Percentiles rank a stretch among this genome's conserved stretches.
Evolutionary conservation across 192 early-diverging fungal genomes (phyloP).

Genomic region (Coemansia sp.): DNA sequence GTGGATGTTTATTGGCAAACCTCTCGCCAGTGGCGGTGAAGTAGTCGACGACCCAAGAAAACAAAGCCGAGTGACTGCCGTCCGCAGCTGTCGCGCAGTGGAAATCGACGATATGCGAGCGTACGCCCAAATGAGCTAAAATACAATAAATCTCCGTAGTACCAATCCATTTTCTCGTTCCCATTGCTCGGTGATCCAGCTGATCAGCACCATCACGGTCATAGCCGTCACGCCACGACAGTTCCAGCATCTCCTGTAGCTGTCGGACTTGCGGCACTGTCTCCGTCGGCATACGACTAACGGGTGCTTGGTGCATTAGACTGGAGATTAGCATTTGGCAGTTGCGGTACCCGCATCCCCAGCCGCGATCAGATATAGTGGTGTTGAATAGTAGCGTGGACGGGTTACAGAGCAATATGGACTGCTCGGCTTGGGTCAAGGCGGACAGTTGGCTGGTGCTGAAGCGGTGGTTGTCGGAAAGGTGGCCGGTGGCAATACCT

Average conservation of each 20-base stretch:
- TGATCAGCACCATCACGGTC: slow-evolving; percentile 63
- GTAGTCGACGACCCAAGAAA: slow-evolving; percentile 63
- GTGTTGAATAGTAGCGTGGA: slow-evolving; percentile 28
- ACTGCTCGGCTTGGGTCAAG: background rate
- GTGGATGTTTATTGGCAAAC: slow-evolving; percentile 60
- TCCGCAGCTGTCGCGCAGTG: slow-evolving; percentile 60
- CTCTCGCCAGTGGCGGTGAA: slow-evolving; percentile 47
- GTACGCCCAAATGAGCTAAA: slow-evolving; percentile 59
- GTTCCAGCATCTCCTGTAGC: slow-evolving; percentile 61
- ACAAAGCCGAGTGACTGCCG: slow-evolving; percentile 59
- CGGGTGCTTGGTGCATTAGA: slow-evolving; percentile 11
- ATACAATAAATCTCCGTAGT: slow-evolving; percentile 70
- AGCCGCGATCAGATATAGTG: slow-evolving; percentile 56
- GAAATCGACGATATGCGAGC: slow-evolving; percentile 66
- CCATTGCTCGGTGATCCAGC: slow-evolving; percentile 57
- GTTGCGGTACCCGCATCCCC: slow-evolving; percentile 78
- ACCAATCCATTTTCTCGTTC: slow-evolving; percentile 72
- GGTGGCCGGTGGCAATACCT: slow-evolving; percentile 3
- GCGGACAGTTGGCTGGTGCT: background rate
- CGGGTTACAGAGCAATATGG: slow-evolving; percentile 24
- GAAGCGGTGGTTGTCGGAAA: slow-evolving; percentile 12
- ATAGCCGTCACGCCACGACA: slow-evolving; percentile 64
- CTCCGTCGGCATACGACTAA: background rate
- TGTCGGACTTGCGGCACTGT: slow-evolving; percentile 39
- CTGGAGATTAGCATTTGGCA: slow-evolving; percentile 68